Evolutionary conservation across 2,329 filamentous ascomycete genomes (phyloP), one percentile per base, ranked within the genome.

Genomic region (Chaetomium strumarium): DNA sequence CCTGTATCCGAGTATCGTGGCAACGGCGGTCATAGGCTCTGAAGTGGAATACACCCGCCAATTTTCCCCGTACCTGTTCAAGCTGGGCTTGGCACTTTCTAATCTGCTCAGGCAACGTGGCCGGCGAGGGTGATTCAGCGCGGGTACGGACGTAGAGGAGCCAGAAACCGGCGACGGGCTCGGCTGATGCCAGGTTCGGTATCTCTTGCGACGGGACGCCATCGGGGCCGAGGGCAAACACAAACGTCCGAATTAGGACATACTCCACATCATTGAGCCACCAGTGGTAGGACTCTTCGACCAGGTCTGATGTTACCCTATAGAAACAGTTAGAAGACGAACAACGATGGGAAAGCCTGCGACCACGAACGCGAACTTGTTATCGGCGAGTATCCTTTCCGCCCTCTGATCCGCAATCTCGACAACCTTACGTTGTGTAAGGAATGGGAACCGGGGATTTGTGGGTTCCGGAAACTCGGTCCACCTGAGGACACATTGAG

Each of bases 401-500:
- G 84, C 62, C 24, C 72, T 74, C 46, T 66, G 72, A 58, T 78
- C 75, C 1, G 75, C 72, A 60, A 83, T 74, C 58, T 82, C 79
- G 7, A 81, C 70, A 64, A 76, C 77, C 61, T 78, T 80, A 37
- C 79, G 71, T 62, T 80, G 75, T 10, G 72, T 76, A 33, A 80
- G 58, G 64, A 45, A 69, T 33, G 42, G 75, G 71, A 56, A 20
- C n/a, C 71, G 68, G 12, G 70, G 70, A 20, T 70, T 70, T 1
- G 74, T 69, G 14, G 80, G 80, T 55, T 84, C 81, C 1, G 82
- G 81, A 41, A 84, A 72, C 58, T 84, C 81, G 6, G 71, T 75
- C 79, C 80, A 85, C 41, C 76, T 70, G 52, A 85, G 63, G 3
- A 75, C 73, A 16, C 78, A 79, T 1, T 37, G 38, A 24, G 55